Percentiles rank a stretch among this genome's conserved stretches.
Evolutionary conservation across 768 basidiomycete genomes (phyloP).

Genomic region (Pholiota microspora): DNA sequence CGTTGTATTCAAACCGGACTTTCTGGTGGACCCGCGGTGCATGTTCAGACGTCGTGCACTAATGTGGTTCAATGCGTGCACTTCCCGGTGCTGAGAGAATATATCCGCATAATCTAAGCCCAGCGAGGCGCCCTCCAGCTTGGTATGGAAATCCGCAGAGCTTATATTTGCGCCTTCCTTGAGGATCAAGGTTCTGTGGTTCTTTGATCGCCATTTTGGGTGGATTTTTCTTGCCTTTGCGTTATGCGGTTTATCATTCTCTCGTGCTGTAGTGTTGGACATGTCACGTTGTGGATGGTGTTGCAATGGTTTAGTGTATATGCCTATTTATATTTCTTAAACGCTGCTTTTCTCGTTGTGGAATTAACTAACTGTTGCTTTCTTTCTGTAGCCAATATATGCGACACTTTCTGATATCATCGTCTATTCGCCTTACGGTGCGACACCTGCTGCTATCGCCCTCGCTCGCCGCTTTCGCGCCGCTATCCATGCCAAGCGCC

Average conservation of each 20-base stretch:
- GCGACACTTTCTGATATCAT: conserved; percentile 89
- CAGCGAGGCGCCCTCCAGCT: background rate
- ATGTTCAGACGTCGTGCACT: too few relatives aligned
- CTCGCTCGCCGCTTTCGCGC: conserved; percentile 66
- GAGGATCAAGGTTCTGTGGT: background rate
- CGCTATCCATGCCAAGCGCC: conserved; percentile 57
- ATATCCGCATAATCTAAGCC: background rate
- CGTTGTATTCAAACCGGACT: too few relatives aligned
- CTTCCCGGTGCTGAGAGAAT: background rate
- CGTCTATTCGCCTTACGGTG: conserved; percentile 77
- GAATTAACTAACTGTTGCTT: background rate
- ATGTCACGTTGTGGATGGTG: too few relatives aligned
- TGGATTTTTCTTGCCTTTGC: background rate
- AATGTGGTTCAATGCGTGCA: too few relatives aligned
- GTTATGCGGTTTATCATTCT: background rate
- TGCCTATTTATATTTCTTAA: too few relatives aligned
- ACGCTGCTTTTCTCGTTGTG: too few relatives aligned
- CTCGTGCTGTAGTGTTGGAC: too few relatives aligned
- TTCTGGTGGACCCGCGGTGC: too few relatives aligned
- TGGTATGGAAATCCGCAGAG: background rate
- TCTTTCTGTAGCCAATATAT: conserved; percentile 63
- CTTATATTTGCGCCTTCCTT: background rate
- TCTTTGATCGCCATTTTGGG: background rate
- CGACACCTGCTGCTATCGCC: conserved; percentile 48
- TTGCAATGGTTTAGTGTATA: too few relatives aligned